A percentile compares a stretch with the other conserved stretches of the same genome.
Evolutionary conservation across 805 yeast genomes (phyloP).

Genomic region (Yarrowia sp.): DNA sequence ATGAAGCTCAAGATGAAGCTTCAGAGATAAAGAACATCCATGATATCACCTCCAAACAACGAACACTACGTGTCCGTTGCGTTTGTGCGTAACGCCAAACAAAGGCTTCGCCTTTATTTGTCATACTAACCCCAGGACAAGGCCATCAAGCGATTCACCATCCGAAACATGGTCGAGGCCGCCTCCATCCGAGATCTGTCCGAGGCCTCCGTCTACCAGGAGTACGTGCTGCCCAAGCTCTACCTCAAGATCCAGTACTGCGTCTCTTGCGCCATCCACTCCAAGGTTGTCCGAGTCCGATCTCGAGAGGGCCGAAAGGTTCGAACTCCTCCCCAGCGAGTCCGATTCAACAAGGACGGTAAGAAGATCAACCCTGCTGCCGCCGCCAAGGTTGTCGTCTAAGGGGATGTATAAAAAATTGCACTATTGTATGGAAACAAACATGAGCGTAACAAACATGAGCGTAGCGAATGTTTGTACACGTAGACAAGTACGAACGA

Average conservation of each 20-base stretch:
- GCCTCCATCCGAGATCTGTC: conserved; percentile 99
- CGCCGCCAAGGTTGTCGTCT: conserved; percentile 92
- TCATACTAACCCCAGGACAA: conserved; percentile 73
- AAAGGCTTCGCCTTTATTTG: too few species aligned
- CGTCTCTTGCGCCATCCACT: conserved; percentile 99
- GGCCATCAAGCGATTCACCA: conserved; percentile 99
- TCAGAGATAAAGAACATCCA: too few species aligned
- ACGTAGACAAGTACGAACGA: too few species aligned
- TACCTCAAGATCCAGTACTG: conserved; percentile 99
- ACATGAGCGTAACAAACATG: neutral
- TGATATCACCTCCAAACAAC: too few species aligned
- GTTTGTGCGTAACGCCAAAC: too few species aligned
- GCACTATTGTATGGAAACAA: conserved; percentile 12
- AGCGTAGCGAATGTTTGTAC: too few species aligned
- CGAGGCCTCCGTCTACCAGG: conserved; percentile 99
- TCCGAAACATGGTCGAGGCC: conserved; percentile 99
- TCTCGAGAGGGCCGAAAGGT: conserved; percentile 98
- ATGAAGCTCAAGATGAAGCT: too few species aligned
- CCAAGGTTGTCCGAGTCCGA: conserved; percentile 99
- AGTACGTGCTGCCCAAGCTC: conserved; percentile 99
- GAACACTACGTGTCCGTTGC: too few species aligned
- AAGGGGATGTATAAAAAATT: conserved; percentile 35
- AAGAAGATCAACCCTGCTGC: conserved; percentile 96
- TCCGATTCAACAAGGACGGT: conserved; percentile 92
- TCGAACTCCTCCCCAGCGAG: conserved; percentile 99